Evolutionary conservation across 2,329 filamentous ascomycete genomes (phyloP).

Genomic region (Fusarium ambrosium): DNA sequence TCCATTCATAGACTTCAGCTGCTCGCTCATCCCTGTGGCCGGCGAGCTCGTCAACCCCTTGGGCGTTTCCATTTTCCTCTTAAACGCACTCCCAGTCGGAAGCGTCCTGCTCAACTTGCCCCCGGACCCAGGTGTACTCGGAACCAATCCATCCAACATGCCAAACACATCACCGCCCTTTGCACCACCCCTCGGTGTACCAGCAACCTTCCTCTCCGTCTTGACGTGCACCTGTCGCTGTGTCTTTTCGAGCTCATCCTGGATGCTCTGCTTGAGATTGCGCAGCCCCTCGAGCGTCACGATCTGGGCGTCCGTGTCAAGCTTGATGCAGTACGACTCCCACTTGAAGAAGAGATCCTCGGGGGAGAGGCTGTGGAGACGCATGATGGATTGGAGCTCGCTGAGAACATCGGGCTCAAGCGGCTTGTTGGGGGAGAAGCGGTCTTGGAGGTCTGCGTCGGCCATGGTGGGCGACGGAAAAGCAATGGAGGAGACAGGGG

Average conservation of each 20-base stretch:
- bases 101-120: conserved; percentile 58
- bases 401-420: conserved; percentile 82
- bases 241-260: conserved; percentile 85
- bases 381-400: conserved; percentile 88
- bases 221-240: conserved; percentile 74
- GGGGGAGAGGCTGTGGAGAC: conserved; percentile 82
- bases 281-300: conserved; percentile 76
- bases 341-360: conserved; percentile 98
- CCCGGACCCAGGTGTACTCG: conserved; percentile 68
- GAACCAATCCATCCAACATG: conserved; percentile 81
- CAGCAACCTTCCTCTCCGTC: conserved; percentile 71
- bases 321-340: conserved; percentile 97
- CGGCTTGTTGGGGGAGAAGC: conserved; percentile 56
- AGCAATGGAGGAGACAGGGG: not conserved
- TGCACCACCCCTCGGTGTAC: conserved; percentile 71
- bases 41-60: conserved; percentile 51
- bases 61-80: conserved; percentile 51
- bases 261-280: conserved; percentile 87
- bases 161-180: conserved; percentile 81
- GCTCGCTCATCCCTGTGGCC: conserved; percentile 50
- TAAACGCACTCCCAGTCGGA: conserved; percentile 48
- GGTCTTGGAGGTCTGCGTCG: conserved; percentile 52
- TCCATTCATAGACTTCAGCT: conserved; percentile 50
- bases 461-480: conserved; percentile 51
- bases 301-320: conserved; percentile 84